Evolutionary conservation across 352 stramenopile species (phyloP), one percentile per base, ranked within the genome.

Genomic region (Phytopythium boreale): DNA sequence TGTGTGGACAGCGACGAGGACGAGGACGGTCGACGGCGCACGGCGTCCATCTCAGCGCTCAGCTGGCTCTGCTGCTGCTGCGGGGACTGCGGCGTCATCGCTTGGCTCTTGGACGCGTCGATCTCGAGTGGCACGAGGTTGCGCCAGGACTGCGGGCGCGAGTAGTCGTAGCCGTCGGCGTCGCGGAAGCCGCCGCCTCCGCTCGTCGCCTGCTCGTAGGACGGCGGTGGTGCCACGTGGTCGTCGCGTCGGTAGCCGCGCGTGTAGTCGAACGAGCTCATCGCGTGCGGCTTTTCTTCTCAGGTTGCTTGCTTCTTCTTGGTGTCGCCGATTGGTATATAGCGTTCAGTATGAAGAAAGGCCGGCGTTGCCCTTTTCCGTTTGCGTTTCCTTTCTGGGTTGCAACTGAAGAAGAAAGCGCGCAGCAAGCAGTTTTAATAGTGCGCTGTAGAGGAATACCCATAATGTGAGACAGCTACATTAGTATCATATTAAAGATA

Each of bases 131-230:
- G 69, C 19, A 76, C 62, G 61, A 81, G 49, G 55, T 81, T 81
- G 51, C 74, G 74, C 74, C 74, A 81, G 24, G 63, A 65, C 57
- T 81, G 74, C 37, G 74, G 74, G 2, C 74, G 74, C 61, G 70
- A 58, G 56, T 81, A 81, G 68, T 81, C 74, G 22, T 72, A 34
- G 49, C 26, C 47, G 22, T 51, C 59, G 19, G 49, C 31, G 36
- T 69, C 52, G 29, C 29, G 31, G 52, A 31, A 44, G 15, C 24
- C 26, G 26, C 49, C 49, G 43, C 43, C 19, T 15, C 43, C 29
- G 49, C 49, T 29, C 2, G 24, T 39, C 34, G 41, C 59, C 41
- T 59, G 59, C 50, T 47, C 26, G 46, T 74, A 71, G 56, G 70
- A 56, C 62, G 63, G 39, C 37, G 56, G 56, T 20, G 56, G 34